phyloP scores from a whole-genome alignment of 2,329 filamentous ascomycete genomes.

The Sporothrix pallida region DNA sequence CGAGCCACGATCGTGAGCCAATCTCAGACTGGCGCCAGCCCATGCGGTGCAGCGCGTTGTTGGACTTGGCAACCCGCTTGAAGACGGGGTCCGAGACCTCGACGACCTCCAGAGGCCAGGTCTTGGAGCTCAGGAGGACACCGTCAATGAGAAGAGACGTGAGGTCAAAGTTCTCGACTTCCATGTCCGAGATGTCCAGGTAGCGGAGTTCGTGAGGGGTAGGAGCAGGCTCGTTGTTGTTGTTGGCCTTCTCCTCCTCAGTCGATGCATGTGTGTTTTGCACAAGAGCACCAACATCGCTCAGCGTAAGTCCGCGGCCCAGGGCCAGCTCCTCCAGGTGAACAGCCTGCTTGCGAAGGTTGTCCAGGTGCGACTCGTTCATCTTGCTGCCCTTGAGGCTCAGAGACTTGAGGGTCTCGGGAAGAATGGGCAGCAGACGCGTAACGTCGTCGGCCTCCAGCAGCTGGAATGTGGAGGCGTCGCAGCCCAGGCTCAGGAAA shows the following conservation, averaged over 20 bases:
- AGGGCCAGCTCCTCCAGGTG: conserved; percentile 78
- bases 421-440: conserved; percentile 68
- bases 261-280: conserved; percentile 49
- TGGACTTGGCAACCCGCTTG: conserved; percentile 66
- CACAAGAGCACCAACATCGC: conserved; percentile 71
- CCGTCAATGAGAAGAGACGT: conserved; percentile 58
- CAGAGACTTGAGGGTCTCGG: conserved; percentile 70
- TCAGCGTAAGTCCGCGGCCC: conserved; percentile 68
- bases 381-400: conserved; percentile 78
- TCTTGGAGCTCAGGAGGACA: conserved; percentile 62
- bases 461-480: conserved; percentile 73
- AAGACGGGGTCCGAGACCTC: conserved; percentile 75
- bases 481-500: conserved; percentile 75
- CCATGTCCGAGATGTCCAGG: conserved; percentile 76
- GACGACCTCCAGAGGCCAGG: conserved; percentile 74
- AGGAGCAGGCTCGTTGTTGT: conserved; percentile 46
- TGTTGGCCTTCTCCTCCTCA: conserved; percentile 38
- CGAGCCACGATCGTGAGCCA: conserved; percentile 69
- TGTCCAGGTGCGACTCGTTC: conserved; percentile 65
- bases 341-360: conserved; percentile 69
- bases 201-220: conserved; percentile 70
- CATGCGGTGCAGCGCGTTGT: conserved; percentile 62
- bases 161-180: conserved; percentile 64
- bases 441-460: conserved; percentile 70
- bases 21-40: conserved; percentile 77